Evolutionary conservation across 2,329 filamentous ascomycete species (phyloP), one percentile per base, ranked within the genome.

Genomic region (Epichloe brachyelytri): DNA sequence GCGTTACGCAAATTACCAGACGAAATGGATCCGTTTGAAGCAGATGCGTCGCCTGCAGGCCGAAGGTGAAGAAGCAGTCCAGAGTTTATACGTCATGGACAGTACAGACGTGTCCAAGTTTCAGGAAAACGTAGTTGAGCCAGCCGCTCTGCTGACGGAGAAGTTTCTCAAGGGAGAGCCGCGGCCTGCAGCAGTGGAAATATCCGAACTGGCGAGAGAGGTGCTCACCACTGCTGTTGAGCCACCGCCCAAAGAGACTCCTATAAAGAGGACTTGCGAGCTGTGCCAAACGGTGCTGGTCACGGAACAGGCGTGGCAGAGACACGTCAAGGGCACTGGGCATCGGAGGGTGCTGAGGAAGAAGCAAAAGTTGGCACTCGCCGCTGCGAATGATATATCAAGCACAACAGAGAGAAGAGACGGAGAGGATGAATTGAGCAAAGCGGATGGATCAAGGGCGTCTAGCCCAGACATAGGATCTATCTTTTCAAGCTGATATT

Each of bases 1-100:
- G 10, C 88, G 90, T 58, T 98, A 98, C 62, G 87, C 91, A 2
- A 86, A 82, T 54, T 80, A 85, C 7, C 93, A 98, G 65, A 71
- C 87, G 17, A 80, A 83, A 53, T 98, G 90, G 88, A 94, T 97
- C 51, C 79, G 84, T 15, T 79, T 84, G 57, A 95, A 95, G 62
- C 76, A 95, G 26, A 76, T 93, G 41, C 81, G 83, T 10, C 79
- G 82, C 1, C 70, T 93, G 30, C 73, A 70, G 38, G 75, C 79
- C 17, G 73, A 78, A 37, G 73, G 68, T 2, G 67, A 73, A 15
- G 67, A 72, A 8, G 71, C 73, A 1, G 63, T 79, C 48, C 65
- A 77, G 20, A 78, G 71, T 37, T 71, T 96, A 1, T 97, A 86
- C 63, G 68, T 97, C 2, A 68, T 97, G 1, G 88, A 98, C 66